Evolutionary conservation across 495 filamentous ascomycete genomes (phyloP).

Genomic region (Lasiosphaeria hispida): DNA sequence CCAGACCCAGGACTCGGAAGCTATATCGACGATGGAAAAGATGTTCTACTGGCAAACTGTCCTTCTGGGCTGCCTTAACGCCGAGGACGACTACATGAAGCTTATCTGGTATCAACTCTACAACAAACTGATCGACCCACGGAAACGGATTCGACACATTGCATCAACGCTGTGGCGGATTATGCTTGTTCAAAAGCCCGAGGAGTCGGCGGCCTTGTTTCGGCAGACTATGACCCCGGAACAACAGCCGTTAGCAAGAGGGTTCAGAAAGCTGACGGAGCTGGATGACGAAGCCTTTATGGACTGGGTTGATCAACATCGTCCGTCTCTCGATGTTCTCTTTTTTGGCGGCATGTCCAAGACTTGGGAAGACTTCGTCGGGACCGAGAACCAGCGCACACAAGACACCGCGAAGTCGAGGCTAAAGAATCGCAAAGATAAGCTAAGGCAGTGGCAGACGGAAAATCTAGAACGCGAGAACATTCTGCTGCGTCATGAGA

Average conservation of each 20-base stretch:
- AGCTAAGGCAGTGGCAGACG: constrained; percentile 70
- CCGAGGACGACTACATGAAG: constrained; percentile 72
- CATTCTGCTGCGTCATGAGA: constrained; percentile 72
- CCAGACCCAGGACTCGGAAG: constrained; percentile 53
- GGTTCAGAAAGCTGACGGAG: constrained; percentile 80
- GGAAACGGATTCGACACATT: constrained; percentile 64
- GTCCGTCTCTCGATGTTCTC: constrained; percentile 72
- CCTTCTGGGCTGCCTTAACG: constrained; percentile 70
- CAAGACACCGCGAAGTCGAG: constrained; percentile 67
- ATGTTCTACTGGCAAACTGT: constrained; percentile 95
- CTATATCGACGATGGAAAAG: constrained; percentile 70
- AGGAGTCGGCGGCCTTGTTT: constrained; percentile 72
- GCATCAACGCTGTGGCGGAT: constrained; percentile 86
- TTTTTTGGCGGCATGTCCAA: constrained; percentile 78
- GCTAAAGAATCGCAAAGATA: constrained; percentile 73
- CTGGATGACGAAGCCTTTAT: constrained; percentile 85
- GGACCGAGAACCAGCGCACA: constrained; percentile 71
- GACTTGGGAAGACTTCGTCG: constrained; percentile 81
- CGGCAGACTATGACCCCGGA: constrained; percentile 63
- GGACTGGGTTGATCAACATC: constrained; percentile 80
- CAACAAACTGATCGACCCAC: constrained; percentile 66
- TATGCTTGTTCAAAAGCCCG: constrained; percentile 87
- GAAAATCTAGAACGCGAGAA: constrained; percentile 67
- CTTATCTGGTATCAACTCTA: constrained; percentile 90
- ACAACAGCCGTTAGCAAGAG: constrained; percentile 68